Conservation (phyloP, 257 asterid species). For the Solanum corneliomulleri region DNA sequence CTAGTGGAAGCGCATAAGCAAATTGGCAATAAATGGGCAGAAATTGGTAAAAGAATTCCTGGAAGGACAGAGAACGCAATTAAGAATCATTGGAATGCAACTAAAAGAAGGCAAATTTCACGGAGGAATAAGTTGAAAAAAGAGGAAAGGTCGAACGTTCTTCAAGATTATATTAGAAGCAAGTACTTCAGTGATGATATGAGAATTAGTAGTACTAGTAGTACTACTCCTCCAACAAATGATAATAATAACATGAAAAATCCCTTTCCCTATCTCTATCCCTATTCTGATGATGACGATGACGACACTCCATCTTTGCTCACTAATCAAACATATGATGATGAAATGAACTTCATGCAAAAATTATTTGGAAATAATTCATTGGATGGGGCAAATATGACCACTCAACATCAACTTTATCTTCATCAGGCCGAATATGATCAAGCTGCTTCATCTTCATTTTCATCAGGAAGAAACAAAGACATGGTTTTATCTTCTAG, state of each 20-base stretch:
- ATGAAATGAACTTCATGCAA: slow-evolving; percentile 48
- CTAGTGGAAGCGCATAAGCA: slow-evolving; percentile 43
- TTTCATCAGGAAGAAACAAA: not conserved
- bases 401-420: not conserved
- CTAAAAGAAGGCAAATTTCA: slow-evolving; percentile 43
- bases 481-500: slow-evolving; percentile 13
- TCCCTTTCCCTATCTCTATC: not conserved
- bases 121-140: slow-evolving; percentile 23
- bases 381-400: not conserved
- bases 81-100: slow-evolving; percentile 83
- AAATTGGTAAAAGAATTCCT: slow-evolving; percentile 51
- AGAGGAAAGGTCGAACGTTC: slow-evolving; percentile 13
- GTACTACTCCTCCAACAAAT: not conserved
- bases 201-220: too few species aligned
- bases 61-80: slow-evolving; percentile 79
- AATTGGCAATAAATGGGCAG: slow-evolving; percentile 67
- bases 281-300: not conserved
- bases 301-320: slow-evolving; percentile 19
- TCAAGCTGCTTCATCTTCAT: not conserved
- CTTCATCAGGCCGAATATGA: not conserved
- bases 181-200: not conserved
- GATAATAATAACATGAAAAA: not conserved
- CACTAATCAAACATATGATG: slow-evolving; percentile 21
- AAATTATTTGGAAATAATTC: slow-evolving; percentile 18
- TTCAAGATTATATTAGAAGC: slow-evolving; percentile 48